Evolutionary conservation across 1,284 basidiomycete genomes (phyloP), one percentile per base, ranked within the genome.

Genomic region (Afroboletus lepidellus): DNA sequence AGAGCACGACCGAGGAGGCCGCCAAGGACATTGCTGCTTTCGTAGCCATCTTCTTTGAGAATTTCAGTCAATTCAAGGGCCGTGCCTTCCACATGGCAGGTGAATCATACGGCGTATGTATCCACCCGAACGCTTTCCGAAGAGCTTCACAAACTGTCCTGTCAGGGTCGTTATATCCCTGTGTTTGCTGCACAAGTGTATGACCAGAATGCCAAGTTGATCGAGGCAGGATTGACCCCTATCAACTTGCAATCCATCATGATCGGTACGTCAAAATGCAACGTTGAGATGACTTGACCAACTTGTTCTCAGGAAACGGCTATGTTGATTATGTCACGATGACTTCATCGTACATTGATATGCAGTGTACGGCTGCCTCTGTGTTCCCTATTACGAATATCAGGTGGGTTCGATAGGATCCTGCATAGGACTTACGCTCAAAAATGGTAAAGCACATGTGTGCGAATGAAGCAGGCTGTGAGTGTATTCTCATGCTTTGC

Each of bases 231-330:
- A 2, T 66, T 85, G 59, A 79, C 80, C 7, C 85, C 88, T 0
- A 81, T 95, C 61, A 94, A 94, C 64, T 74, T 95, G 7, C 78
- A 82, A 44, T 89, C 87, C 16, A 74, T 91, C 32, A 81, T 94
- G 73, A 92, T 95, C 47, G 92, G 93, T 77, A 74, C 72, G 71
- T 59, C n/a, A n/a, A 32, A 8, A 3, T 38, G 39, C 15, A 9
- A 23, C 29, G 13, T 20, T n/a, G 13, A 9, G 23, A 23, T 15
- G 30, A 43, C n/a, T n/a, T 37, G 18, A 50, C 55, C 8, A 25
- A 52, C 8, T 15, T 20, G 18, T 36, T 41, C 5, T 23, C 48
- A 85, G 84, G 84, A 29, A 85, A 86, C 50, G 81, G 82, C 8
- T 57, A 78, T 46, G 77, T 77, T 0, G 80, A 84, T 54, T 70